Conservation (phyloP, 345 rosid genomes). For the Tarenaya hassleriana region DNA sequence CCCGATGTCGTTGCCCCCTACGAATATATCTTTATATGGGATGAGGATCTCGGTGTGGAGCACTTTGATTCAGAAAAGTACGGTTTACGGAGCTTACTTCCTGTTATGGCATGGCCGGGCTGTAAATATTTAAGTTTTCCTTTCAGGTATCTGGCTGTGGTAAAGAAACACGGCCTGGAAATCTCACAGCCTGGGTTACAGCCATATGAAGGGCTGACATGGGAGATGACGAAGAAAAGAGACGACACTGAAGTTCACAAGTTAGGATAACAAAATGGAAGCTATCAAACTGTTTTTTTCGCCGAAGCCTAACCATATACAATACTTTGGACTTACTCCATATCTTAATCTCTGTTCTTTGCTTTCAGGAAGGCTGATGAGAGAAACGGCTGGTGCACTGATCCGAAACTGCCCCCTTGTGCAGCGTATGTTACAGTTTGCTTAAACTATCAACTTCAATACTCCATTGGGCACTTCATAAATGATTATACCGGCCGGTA, state of each 20-base stretch:
- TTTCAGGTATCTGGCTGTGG: conserved; percentile 66
- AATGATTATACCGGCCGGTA: background rate
- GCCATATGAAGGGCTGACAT: conserved; percentile 64
- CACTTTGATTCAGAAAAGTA: conserved; percentile 81
- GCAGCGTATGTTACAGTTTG: conserved; percentile 66
- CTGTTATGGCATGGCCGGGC: background rate
- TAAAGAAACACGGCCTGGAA: conserved; percentile 75
- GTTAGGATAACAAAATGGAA: conserved; percentile 36
- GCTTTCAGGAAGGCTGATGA: conserved; percentile 62
- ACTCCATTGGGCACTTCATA: background rate
- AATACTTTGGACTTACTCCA: background rate
- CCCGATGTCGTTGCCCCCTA: conserved; percentile 81
- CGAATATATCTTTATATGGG: conserved; percentile 93
- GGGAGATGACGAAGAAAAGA: conserved; percentile 95
- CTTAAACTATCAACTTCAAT: background rate
- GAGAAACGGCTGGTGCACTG: conserved; percentile 77
- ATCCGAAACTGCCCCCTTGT: conserved; percentile 85
- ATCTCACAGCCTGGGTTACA: conserved; percentile 96
- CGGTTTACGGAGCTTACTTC: conserved; percentile 22
- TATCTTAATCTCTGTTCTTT: conserved; percentile 7
- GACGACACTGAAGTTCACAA: conserved; percentile 78
- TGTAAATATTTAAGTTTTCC: conserved; percentile 12
- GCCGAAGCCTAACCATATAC: conserved; percentile 5
- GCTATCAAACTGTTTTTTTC: background rate
- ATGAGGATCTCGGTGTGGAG: conserved; percentile 92